Evolutionary conservation across 441 rosid species (phyloP).

Genomic region (Populus hybrid): DNA sequence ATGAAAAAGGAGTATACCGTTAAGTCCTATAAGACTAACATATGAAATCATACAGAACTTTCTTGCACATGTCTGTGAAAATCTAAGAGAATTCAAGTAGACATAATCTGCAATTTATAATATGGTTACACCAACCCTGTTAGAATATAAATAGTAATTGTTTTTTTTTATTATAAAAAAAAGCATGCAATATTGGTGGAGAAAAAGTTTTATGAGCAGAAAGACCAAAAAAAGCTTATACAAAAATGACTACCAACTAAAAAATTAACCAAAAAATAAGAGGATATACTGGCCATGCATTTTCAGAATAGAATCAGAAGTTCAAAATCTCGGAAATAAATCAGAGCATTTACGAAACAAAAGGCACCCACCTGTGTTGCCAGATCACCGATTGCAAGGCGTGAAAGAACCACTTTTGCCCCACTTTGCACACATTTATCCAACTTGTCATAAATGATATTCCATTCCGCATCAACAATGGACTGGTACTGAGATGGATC

Average conservation of each 20-base stretch:
- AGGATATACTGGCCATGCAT: not conserved
- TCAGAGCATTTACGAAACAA: not conserved
- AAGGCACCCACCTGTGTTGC: conserved; percentile 73
- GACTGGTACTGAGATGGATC: conserved; percentile 98
- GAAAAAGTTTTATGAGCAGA: not conserved
- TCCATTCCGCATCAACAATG: conserved; percentile 99
- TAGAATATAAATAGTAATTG: not conserved
- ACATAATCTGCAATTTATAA: not conserved
- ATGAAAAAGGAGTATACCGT: not conserved
- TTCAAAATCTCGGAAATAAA: not conserved
- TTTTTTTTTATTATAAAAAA: no score
- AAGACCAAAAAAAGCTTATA: not conserved
- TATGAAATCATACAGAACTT: not conserved
- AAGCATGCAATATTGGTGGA: not conserved
- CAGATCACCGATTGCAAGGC: conserved; percentile 96
- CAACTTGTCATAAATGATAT: conserved; percentile 95
- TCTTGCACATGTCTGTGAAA: not conserved
- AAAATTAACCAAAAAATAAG: not conserved
- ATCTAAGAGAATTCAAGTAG: not conserved
- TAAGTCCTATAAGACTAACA: not conserved
- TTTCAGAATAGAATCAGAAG: not conserved
- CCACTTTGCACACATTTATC: conserved; percentile 94
- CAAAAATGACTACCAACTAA: not conserved
- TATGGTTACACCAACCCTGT: not conserved
- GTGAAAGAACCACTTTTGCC: conserved; percentile 93